phyloP scores from a whole-genome alignment of 192 early-diverging fungal species.

The Backusella circina region DNA sequence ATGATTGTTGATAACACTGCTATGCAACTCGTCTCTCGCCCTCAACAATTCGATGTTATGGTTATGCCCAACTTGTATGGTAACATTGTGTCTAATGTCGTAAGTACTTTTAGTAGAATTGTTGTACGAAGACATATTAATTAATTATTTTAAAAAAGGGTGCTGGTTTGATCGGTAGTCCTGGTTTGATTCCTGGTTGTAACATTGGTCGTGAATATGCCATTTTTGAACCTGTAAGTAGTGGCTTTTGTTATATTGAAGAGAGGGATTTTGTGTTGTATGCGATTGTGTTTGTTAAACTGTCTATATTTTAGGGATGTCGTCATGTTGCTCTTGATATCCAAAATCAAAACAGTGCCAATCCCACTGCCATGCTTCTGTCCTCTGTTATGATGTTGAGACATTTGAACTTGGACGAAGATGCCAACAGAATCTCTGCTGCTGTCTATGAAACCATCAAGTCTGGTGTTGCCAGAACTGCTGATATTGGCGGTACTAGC shows the following conservation, averaged over 20 bases:
- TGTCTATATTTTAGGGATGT: constrained; percentile 76
- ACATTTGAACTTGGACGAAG: constrained; percentile 85
- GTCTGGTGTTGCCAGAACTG: constrained; percentile 68
- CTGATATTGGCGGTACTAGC: constrained; percentile 82
- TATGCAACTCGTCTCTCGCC: constrained; percentile 97
- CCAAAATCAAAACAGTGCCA: constrained; percentile 91
- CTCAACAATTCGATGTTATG: constrained; percentile 98
- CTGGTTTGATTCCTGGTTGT: constrained; percentile 96
- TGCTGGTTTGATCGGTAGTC: constrained; percentile 93
- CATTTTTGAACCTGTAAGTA: constrained; percentile 89
- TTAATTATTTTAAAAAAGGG: constrained; percentile 41
- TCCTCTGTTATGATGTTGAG: constrained; percentile 95
- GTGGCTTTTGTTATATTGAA: constrained; percentile 59
- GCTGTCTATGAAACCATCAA: constrained; percentile 88
- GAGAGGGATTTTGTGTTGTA: constrained; percentile 90
- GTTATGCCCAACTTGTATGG: constrained; percentile 99
- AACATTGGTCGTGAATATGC: constrained; percentile 98
- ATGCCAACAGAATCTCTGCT: constrained; percentile 88
- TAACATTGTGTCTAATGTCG: constrained; percentile 97
- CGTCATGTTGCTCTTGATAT: constrained; percentile 98
- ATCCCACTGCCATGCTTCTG: constrained; percentile 93
- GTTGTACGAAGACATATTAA: neutral
- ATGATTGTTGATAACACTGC: constrained; percentile 99
- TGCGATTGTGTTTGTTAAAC: constrained; percentile 90
- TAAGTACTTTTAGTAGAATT: constrained; percentile 15